These are phyloP conservation scores for Rhodomyrtus tomentosa DNA, from an alignment of 345 rosid genomes.

Conservation along the genomic window DNA sequence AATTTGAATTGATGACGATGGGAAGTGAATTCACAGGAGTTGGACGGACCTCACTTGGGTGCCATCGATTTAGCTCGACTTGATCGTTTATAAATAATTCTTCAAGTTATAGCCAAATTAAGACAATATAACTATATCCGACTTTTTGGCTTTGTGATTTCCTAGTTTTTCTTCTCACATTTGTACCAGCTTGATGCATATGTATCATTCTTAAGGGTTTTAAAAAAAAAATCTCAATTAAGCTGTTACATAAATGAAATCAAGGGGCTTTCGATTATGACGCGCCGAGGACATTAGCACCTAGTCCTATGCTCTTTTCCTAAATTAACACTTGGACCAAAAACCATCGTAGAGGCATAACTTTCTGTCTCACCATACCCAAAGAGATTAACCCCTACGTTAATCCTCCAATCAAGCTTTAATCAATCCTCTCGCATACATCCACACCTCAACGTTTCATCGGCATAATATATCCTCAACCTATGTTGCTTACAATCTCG, in stretches of 20 bases:
- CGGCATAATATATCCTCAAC: not conserved
- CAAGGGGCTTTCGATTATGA: no score
- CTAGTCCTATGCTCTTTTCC: not conserved
- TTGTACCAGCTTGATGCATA: not conserved
- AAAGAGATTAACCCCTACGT: not conserved
- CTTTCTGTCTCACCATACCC: not conserved
- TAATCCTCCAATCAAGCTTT: not conserved
- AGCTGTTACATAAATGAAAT: not conserved
- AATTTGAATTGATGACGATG: not conserved
- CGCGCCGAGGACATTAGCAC: not conserved
- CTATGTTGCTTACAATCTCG: not conserved
- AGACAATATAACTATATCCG: not conserved
- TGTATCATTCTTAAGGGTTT: not conserved
- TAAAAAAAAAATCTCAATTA: no score
- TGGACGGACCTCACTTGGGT: not conserved
- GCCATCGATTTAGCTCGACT: not conserved
- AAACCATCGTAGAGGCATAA: not conserved
- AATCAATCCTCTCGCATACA: not conserved
- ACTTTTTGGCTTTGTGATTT: not conserved
- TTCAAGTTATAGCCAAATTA: not conserved
- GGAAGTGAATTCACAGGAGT: not conserved
- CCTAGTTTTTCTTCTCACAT: not conserved
- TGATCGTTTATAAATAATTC: not conserved
- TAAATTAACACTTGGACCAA: not conserved
- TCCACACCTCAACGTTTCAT: not conserved